phyloP scores from a whole-genome alignment of 129 eudicot genomes.

The Tanacetum coccineum region DNA sequence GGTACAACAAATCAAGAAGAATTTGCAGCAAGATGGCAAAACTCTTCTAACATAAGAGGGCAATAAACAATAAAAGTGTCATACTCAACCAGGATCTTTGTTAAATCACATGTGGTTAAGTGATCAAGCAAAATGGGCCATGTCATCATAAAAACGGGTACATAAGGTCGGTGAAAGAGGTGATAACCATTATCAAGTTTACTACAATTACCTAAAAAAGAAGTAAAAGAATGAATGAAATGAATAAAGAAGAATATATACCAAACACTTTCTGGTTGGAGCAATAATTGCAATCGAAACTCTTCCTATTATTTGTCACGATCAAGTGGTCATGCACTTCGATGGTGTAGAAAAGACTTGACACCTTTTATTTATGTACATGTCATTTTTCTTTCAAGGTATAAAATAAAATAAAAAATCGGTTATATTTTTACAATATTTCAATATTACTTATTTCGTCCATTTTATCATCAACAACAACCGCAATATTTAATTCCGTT shows the following conservation, averaged over 20 bases:
- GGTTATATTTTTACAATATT: no score
- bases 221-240: slow-evolving; percentile 12
- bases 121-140: slow-evolving; percentile 14
- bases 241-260: slow-evolving; percentile 27
- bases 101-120: background rate
- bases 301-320: slow-evolving; percentile 18
- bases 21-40: background rate
- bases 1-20: no score
- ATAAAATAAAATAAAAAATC: no score
- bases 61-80: background rate
- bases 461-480: no score
- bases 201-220: slow-evolving; percentile 16
- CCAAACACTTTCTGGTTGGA: slow-evolving; percentile 29
- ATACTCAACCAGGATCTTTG: background rate
- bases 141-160: slow-evolving; percentile 5
- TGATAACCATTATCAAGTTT: slow-evolving; percentile 26
- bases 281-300: slow-evolving; percentile 27
- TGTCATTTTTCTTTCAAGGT: no score
- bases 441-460: no score
- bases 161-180: slow-evolving; percentile 13
- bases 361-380: background rate
- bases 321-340: slow-evolving; percentile 25
- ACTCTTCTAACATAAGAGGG: background rate
- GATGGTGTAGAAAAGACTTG: slow-evolving; percentile 16
- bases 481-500: no score